A percentile compares a stretch with the other conserved stretches of the same genome.
phyloP scores from a whole-genome alignment of 345 rosid genomes.

The Eucalyptus urophylla region DNA sequence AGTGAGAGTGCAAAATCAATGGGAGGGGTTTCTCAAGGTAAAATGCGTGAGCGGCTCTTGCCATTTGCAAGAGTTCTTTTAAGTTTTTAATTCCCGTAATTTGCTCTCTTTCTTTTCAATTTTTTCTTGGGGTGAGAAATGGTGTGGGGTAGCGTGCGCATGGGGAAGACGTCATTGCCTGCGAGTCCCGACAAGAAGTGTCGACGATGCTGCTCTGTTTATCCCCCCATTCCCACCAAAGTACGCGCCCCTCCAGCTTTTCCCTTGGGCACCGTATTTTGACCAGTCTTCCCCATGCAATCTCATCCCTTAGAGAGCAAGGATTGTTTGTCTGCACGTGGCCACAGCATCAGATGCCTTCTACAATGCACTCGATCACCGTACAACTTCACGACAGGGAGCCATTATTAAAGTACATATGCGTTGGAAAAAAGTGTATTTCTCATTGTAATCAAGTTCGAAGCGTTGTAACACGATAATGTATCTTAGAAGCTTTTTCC shows the following conservation, averaged over 20 bases:
- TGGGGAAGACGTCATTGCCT: conserved; percentile 15
- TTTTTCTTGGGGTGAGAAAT: not conserved
- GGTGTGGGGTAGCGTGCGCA: not conserved
- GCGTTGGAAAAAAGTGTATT: not conserved
- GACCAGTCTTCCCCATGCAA: not conserved
- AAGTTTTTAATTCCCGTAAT: not conserved
- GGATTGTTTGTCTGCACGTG: not conserved
- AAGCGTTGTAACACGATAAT: not conserved
- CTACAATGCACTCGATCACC: not conserved
- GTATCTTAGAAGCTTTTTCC: not conserved
- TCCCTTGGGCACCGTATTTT: not conserved
- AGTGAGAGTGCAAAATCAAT: not conserved
- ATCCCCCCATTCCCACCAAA: not conserved
- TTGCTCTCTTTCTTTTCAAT: not conserved
- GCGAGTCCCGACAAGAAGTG: conserved; percentile 17
- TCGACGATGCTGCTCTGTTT: not conserved
- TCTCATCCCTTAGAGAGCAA: not conserved
- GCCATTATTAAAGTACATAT: not conserved
- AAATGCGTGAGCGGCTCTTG: not conserved
- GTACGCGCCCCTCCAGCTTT: not conserved
- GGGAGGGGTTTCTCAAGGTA: not conserved
- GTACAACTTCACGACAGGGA: not conserved
- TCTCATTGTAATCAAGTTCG: not conserved
- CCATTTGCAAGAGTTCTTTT: not conserved
- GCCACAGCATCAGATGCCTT: not conserved